Percentiles rank a stretch among this genome's conserved stretches.
These are phyloP conservation scores for Saccharomyces jurei DNA, from an alignment of 805 yeast genomes.

Conservation along the genomic window DNA sequence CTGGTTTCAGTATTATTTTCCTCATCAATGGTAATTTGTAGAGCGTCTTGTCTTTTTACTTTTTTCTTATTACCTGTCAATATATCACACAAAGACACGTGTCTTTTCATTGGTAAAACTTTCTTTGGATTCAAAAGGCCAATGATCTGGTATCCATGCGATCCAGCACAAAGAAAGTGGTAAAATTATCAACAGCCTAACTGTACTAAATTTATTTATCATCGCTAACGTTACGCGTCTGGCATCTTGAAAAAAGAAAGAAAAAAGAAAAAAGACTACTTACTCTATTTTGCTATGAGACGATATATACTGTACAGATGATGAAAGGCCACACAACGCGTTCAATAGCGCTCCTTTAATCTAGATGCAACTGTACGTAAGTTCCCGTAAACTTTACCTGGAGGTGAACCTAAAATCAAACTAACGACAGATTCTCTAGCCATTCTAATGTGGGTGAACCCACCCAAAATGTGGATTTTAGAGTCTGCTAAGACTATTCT, in stretches of 20 bases:
- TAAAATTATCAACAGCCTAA: background rate
- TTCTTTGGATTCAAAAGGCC: background rate
- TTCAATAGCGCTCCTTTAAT: conserved; percentile 85
- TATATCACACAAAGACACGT: conserved; percentile 7
- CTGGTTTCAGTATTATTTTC: background rate
- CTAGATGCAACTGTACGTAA: conserved; percentile 94
- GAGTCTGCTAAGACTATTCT: conserved; percentile 96
- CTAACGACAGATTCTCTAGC: conserved; percentile 97
- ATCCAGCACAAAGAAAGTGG: background rate
- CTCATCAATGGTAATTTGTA: background rate
- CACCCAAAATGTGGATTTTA: conserved; percentile 93
- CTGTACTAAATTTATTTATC: conserved; percentile 1
- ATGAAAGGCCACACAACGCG: background rate
- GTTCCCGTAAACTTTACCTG: conserved; percentile 96
- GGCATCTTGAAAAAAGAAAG: background rate
- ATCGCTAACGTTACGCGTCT: background rate
- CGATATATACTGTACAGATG: conserved; percentile 1
- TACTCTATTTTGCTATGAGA: background rate
- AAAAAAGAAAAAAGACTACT: background rate
- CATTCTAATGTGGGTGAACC: conserved; percentile 92
- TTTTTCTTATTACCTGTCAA: conserved; percentile 11
- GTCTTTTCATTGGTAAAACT: conserved; percentile 5
- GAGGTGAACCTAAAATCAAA: conserved; percentile 93
- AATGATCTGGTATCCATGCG: background rate
- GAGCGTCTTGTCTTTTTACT: background rate